A percentile compares a stretch with the other conserved stretches of the same genome.
These are phyloP conservation scores for Penicillium waksmanii DNA, from an alignment of 495 filamentous ascomycete genomes.

Conservation along the genomic window DNA sequence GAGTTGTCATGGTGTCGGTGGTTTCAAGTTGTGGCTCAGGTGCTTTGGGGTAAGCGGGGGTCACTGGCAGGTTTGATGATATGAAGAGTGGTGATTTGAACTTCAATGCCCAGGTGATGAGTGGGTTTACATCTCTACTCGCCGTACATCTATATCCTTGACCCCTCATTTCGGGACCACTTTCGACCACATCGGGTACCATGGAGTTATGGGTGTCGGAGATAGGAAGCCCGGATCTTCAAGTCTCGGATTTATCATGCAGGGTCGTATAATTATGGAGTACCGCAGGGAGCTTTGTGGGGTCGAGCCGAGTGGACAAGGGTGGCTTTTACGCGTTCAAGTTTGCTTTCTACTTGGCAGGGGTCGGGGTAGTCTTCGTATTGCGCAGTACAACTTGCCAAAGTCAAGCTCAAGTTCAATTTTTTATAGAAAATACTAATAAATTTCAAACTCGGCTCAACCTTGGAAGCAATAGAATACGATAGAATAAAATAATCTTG, in stretches of 20 bases:
- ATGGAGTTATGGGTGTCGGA: conserved; percentile 12
- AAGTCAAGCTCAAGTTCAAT: too few relatives aligned
- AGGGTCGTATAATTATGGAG: neutral
- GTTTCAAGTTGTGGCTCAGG: neutral
- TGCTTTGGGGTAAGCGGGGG: neutral
- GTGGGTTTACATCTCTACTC: neutral
- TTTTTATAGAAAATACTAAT: too few relatives aligned
- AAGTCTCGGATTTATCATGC: neutral
- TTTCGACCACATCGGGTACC: conserved; percentile 39
- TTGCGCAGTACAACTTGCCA: too few relatives aligned
- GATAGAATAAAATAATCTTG: neutral
- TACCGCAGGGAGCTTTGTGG: neutral
- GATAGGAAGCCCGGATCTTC: neutral
- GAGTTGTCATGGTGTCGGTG: conserved; percentile 18
- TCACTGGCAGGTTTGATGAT: too few relatives aligned
- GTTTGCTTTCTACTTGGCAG: neutral
- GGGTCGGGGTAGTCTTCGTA: too few relatives aligned
- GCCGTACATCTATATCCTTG: conserved; percentile 11
- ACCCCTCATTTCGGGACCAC: conserved; percentile 19
- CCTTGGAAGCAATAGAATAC: neutral
- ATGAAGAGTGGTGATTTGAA: too few relatives aligned
- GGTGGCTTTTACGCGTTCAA: neutral
- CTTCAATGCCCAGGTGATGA: neutral
- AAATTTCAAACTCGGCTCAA: too few relatives aligned
- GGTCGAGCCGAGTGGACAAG: neutral